Percentiles rank a stretch among this genome's conserved stretches.
These are phyloP conservation scores for Cryphonectria radicalis DNA, from an alignment of 2,329 filamentous ascomycete species.

Conservation along the genomic window DNA sequence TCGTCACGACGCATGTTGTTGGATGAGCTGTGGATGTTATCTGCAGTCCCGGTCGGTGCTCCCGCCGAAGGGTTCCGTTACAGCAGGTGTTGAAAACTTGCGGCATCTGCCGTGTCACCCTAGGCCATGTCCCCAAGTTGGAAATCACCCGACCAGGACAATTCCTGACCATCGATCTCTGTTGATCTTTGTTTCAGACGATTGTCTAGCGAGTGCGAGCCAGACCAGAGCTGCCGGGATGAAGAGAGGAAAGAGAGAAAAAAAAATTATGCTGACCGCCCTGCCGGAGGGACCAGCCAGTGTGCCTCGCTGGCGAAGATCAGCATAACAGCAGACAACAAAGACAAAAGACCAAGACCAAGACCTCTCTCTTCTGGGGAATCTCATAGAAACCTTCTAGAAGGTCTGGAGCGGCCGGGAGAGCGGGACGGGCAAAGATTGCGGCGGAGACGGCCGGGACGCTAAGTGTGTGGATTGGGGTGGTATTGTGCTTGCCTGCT, in stretches of 20 bases:
- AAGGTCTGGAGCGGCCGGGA: conserved; percentile 20
- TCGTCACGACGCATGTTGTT: conserved; percentile 2
- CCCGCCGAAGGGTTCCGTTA: conserved; percentile 1
- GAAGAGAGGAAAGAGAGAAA: no score
- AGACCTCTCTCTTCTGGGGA: conserved; percentile 13
- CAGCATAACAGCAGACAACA: not conserved
- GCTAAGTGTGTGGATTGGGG: conserved; percentile 8
- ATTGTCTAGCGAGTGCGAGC: not conserved
- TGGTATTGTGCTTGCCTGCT: not conserved
- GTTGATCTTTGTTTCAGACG: conserved; percentile 13
- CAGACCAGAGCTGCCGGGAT: not conserved
- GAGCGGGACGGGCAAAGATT: conserved; percentile 21
- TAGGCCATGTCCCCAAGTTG: conserved; percentile 6
- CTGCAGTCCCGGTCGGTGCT: conserved; percentile 8
- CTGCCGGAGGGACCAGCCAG: not conserved
- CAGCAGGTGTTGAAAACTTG: conserved; percentile 6
- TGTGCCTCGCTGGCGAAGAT: not conserved
- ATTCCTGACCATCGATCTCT: not conserved
- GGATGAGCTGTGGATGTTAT: not conserved
- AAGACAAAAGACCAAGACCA: not conserved
- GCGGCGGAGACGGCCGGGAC: conserved; percentile 25
- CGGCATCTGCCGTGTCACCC: conserved; percentile 17
- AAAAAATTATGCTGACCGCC: not conserved
- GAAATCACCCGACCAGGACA: conserved; percentile 19
- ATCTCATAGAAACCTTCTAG: conserved; percentile 26